Conservation (phyloP, 129 eudicot species). For the Escallonia herrerae region DNA sequence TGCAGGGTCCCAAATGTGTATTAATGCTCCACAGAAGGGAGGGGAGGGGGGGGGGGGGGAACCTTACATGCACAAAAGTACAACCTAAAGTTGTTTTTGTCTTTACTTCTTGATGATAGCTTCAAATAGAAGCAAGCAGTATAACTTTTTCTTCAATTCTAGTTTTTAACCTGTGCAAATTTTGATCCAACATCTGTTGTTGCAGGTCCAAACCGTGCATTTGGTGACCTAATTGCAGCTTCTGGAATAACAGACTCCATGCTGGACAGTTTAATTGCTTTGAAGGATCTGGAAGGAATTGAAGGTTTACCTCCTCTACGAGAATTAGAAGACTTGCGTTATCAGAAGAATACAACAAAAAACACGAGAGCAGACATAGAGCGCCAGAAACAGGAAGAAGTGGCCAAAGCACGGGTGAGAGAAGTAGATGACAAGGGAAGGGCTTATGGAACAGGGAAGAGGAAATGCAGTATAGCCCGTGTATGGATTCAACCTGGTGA, state of each 20-base stretch:
- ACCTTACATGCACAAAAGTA: background rate
- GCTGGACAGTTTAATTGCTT: constrained; percentile 84
- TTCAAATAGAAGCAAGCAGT: background rate
- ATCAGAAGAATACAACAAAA: constrained; percentile 49
- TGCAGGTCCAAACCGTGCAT: constrained; percentile 82
- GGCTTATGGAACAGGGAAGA: constrained; percentile 91
- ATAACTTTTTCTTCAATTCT: background rate
- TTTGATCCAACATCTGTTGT: background rate
- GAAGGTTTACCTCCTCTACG: constrained; percentile 78
- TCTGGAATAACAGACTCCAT: constrained; percentile 93
- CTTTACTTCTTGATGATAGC: background rate
- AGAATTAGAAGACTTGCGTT: constrained; percentile 61
- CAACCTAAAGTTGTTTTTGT: background rate
- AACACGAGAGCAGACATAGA: constrained; percentile 66
- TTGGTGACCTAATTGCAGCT: constrained; percentile 82
- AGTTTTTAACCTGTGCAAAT: background rate
- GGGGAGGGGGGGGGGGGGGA: too few species aligned
- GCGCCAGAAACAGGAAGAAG: constrained; percentile 71
- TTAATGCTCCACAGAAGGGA: background rate
- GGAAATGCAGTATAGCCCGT: constrained; percentile 94
- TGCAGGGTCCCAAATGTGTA: too few species aligned
- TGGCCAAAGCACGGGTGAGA: constrained; percentile 64
- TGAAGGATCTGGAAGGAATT: constrained; percentile 72
- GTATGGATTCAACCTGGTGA: constrained; percentile 93
- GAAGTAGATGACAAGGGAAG: constrained; percentile 71